Base-by-base conservation (phyloP, 108 stramenopile genomes). In the Cyclotella cryptica region DNA sequence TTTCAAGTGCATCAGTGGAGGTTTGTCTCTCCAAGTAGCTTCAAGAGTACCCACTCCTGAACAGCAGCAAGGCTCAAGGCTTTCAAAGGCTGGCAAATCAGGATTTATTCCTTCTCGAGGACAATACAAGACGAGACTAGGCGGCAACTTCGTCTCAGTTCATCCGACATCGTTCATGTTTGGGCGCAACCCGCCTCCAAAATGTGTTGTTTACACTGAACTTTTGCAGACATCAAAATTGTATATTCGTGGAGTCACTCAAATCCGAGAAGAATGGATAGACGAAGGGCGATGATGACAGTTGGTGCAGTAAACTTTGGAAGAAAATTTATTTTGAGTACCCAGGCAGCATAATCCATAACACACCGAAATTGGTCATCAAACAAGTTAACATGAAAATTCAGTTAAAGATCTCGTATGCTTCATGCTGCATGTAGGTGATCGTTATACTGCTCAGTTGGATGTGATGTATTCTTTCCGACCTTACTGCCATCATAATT, bases 171-270 rank as follows among this genome's bases (percentile, higher is more conserved):
- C 88, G 10, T 86, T 92, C 12, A 54, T 99, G 66, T 99, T 98
- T 86, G 93, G 95, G 46, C 85, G 96, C 63, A 93, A 94, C 66
- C 98, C 97, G 0, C 92, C 95, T 40, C 91, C 95, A 1, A 87
- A 96, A 57, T 96, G 95, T 79, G 97, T 98, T 39, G 92, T 97
- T 57, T 99, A 97, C 80, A 95, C 96, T 29, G 98, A 99, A 78
- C 71, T 99, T 19, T 26, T 96, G 6, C 71, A 79, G 17, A 93
- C 95, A 18, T 89, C 90, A 60, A 93, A 88, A 69, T 86, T 89
- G 5, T 96, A 93, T 65, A 90, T 96, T 44, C 82, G 91, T 18
- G 91, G 93, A 35, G 92, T 89, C 29, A 96, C 92, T 30, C 92
- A 93, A 71, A 86, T 96, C 1, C 85, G 87, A 66, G 90, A 90